phyloP scores from a whole-genome alignment of 805 yeast genomes.

The Ogataea pignaliae region DNA sequence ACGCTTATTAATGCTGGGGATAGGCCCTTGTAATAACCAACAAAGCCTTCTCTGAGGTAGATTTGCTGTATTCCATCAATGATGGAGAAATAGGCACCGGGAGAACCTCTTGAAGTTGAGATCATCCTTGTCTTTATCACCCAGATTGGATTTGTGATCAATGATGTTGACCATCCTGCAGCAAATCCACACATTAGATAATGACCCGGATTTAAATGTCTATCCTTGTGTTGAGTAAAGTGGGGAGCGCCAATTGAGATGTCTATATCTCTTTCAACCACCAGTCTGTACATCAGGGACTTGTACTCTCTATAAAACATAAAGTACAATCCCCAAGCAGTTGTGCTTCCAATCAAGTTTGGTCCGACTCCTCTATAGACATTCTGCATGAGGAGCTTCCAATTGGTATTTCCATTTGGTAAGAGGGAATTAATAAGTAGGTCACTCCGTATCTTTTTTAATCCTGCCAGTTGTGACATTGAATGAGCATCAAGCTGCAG shows the following conservation, averaged over 20 bases:
- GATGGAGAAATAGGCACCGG: constrained; percentile 55
- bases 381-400: constrained; percentile 20
- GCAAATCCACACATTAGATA: constrained; percentile 52
- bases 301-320: constrained; percentile 66
- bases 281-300: constrained; percentile 11
- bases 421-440: constrained; percentile 11
- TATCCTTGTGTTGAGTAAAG: constrained; percentile 23
- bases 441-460: constrained; percentile 18
- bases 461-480: constrained; percentile 27
- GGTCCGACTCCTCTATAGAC: constrained; percentile 76
- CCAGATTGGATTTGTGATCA: constrained; percentile 92
- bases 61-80: constrained; percentile 50
- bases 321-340: constrained; percentile 89
- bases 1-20: constrained; percentile 75
- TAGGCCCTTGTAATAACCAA: constrained; percentile 80
- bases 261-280: too few species aligned
- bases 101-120: constrained; percentile 42
- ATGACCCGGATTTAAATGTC: constrained; percentile 36
- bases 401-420: constrained; percentile 4
- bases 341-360: constrained; percentile 76
- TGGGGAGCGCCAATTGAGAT: too few species aligned
- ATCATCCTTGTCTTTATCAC: constrained; percentile 87
- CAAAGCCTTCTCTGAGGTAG: constrained; percentile 49
- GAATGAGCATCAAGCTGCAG: constrained; percentile 57
- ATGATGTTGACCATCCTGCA: constrained; percentile 74